Evolutionary conservation across 306 rosid species (phyloP).

Genomic region (Lithocarpus polystachyus): DNA sequence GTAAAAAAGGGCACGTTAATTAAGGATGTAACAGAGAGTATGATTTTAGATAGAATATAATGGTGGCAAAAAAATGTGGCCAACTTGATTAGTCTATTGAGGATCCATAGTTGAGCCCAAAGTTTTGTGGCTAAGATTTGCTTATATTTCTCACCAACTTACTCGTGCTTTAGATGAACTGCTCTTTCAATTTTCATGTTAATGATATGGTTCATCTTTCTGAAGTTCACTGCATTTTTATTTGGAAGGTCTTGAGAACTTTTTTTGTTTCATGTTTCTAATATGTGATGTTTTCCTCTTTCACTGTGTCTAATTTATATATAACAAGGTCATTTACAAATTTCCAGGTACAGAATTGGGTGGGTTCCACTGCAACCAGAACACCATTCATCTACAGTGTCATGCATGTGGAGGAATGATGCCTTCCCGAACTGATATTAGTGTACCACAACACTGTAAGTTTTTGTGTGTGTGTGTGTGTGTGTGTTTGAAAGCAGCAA

Average conservation of each 20-base stretch:
- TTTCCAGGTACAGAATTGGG: constrained; percentile 54
- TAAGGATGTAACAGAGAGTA: too few species aligned
- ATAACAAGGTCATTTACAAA: constrained; percentile 12
- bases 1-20: too few species aligned
- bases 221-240: background rate
- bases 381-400: constrained; percentile 78
- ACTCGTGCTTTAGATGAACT: too few species aligned
- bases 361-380: constrained; percentile 57
- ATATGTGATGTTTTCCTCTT: background rate
- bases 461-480: constrained; percentile 7
- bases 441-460: constrained; percentile 80
- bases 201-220: background rate
- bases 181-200: background rate
- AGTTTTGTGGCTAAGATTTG: too few species aligned
- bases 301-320: constrained; percentile 9
- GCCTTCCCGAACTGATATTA: constrained; percentile 61
- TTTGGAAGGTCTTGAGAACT: background rate
- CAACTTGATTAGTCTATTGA: too few species aligned
- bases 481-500: constrained; percentile 4
- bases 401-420: constrained; percentile 95
- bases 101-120: too few species aligned
- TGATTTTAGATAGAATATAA: too few species aligned
- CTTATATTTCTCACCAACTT: too few species aligned
- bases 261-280: background rate
- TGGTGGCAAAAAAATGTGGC: too few species aligned